Evolutionary conservation across 257 asterid species (phyloP), one percentile per base, ranked within the genome.

Genomic region (Eustoma russellianum): DNA sequence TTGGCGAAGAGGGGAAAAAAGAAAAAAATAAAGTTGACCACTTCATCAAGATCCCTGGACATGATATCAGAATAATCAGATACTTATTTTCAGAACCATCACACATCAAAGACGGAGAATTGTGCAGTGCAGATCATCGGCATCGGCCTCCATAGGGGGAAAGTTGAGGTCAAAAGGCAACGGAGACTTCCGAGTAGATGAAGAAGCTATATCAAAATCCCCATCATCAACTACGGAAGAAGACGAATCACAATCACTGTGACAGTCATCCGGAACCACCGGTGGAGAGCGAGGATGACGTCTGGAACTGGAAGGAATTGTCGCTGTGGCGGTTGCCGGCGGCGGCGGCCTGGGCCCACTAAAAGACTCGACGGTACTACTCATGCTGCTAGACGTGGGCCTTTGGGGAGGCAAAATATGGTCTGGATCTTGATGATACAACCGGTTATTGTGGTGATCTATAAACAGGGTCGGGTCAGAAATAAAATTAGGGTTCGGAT

Each of bases 291-390:
- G 67, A 0, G 89, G 86, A 16, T 77, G 61, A 53, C 73, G 70
- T 70, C 88, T 68, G 41, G 66, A 74, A 55, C 83, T 65, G 41
- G 68, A 69, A 53, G 71, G 75, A 46, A 47, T 57, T 33, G 45
- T 18, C 8, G 53, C 7, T 38, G 43, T 38, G 64, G 53, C 55
- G 56, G 46, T 64, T 59, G 66, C 66, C 15, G 57, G 59, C 11
- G 55, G 48, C 60, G 5, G 67, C 45, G 66, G 80, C 58, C 76
- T 64, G 0, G 93, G 93, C 15, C 93, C 83, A 47, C 88, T 79
- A 40, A 80, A 79, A 2, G 85, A 77, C 67, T 83, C 93, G 24
- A 83, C 88, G 28, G 93, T 79, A 68, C 83, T 79, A 75, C 88
- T 79, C 88, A 79, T 67, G 33, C 85, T 65, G 74, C 93, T 83